Conservation (phyloP, 2,329 filamentous ascomycete species). For the Fusarium albidum region DNA sequence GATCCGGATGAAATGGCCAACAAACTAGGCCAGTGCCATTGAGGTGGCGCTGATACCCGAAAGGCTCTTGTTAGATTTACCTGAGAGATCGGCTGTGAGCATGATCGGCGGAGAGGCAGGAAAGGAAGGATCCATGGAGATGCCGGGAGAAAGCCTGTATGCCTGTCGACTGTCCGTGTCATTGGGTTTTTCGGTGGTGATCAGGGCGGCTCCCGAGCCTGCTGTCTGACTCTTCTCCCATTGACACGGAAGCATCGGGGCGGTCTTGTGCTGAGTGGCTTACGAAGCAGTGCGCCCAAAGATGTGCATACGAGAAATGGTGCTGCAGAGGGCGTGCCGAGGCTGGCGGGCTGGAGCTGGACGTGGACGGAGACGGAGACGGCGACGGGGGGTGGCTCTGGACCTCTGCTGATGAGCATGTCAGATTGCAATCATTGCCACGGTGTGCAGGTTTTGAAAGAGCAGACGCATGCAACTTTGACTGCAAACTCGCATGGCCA, state of each 20-base stretch:
- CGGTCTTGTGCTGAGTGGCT: not conserved
- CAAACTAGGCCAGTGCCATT: conserved; percentile 18
- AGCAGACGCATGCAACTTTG: conserved; percentile 8
- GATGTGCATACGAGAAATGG: conserved; percentile 9
- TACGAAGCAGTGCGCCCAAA: conserved; percentile 18
- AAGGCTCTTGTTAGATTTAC: conserved; percentile 8
- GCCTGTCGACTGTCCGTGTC: conserved; percentile 4
- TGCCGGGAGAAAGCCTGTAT: not conserved
- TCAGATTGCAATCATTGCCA: conserved; percentile 24
- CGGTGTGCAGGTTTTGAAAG: conserved; percentile 22
- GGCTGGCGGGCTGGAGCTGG: conserved; percentile 5
- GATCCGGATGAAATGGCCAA: conserved; percentile 20
- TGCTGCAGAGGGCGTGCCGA: conserved; percentile 13
- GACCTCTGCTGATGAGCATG: conserved; percentile 29
- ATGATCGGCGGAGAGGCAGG: not conserved
- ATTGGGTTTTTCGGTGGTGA: conserved; percentile 11
- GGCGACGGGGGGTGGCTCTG: conserved; percentile 24
- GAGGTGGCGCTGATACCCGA: conserved; percentile 4
- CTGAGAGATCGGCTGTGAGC: conserved; percentile 11
- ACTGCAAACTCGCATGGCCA: conserved; percentile 17
- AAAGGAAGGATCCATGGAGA: not conserved
- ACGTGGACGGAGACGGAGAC: conserved; percentile 14
- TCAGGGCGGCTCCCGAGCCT: conserved; percentile 9
- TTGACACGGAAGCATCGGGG: conserved; percentile 8
- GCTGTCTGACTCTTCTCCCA: conserved; percentile 1